Evolutionary conservation across 495 filamentous ascomycete genomes (phyloP).

Genomic region (Pyrenopolyporus hunteri): DNA sequence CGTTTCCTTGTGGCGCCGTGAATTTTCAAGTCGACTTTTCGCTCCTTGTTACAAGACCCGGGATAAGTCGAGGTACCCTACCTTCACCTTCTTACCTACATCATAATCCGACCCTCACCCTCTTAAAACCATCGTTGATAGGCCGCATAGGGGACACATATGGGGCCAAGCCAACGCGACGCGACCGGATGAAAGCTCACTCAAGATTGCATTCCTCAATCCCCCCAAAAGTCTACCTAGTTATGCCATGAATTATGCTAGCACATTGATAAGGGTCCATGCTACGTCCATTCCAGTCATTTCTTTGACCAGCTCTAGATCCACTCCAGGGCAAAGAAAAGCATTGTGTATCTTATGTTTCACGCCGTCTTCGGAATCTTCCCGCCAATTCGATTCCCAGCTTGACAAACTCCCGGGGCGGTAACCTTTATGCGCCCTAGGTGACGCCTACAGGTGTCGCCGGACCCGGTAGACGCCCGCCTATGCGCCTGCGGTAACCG

Average conservation of each 20-base stretch:
- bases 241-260: neutral
- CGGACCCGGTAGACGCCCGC: conserved; percentile 29
- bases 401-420: conserved; percentile 32
- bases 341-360: conserved; percentile 26
- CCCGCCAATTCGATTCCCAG: conserved; percentile 5
- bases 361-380: conserved; percentile 34
- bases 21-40: neutral
- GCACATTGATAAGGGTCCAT: too few species aligned
- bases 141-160: too few species aligned
- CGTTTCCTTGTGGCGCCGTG: neutral
- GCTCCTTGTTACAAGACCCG: too few species aligned
- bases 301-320: conserved; percentile 23
- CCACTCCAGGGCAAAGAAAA: conserved; percentile 8
- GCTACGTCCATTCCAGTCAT: conserved; percentile 29
- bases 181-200: conserved; percentile 20
- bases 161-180: too few species aligned
- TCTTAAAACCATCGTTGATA: too few species aligned
- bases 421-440: conserved; percentile 27
- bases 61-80: too few species aligned
- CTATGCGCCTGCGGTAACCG: conserved; percentile 4
- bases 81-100: neutral
- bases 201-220: neutral
- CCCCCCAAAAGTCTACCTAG: neutral
- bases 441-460: conserved; percentile 26
- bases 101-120: too few species aligned